phyloP scores from a whole-genome alignment of 2,329 filamentous ascomycete species.

The Leptographium flavum region DNA sequence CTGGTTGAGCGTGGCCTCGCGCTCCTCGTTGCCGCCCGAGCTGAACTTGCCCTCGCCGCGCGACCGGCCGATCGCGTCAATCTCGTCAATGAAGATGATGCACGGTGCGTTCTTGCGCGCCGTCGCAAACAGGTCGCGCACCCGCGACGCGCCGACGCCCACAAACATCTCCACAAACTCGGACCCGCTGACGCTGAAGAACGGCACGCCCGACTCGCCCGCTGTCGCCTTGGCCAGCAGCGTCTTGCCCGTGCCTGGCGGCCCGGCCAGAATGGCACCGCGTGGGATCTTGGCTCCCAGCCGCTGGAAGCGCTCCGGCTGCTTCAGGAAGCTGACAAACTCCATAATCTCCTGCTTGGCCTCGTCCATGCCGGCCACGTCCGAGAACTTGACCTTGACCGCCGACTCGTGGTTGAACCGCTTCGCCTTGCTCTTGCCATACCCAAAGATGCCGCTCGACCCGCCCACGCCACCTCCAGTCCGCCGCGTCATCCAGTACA shows the following conservation, averaged over 20 bases:
- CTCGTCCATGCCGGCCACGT: conserved; percentile 96
- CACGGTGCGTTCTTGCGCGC: conserved; percentile 93
- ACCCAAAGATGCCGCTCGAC: conserved; percentile 76
- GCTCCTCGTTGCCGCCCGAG: conserved; percentile 89
- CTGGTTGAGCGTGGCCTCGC: conserved; percentile 93
- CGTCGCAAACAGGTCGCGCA: conserved; percentile 86
- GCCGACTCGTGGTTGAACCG: conserved; percentile 95
- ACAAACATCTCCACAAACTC: conserved; percentile 99
- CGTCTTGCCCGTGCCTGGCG: conserved; percentile 96
- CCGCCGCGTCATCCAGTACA: conserved; percentile 68
- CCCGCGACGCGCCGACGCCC: conserved; percentile 89
- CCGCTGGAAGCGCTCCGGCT: conserved; percentile 81
- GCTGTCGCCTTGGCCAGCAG: conserved; percentile 93
- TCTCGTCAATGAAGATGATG: conserved; percentile 99
- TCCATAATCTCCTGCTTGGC: conserved; percentile 98
- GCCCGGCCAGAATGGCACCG: conserved; percentile 92
- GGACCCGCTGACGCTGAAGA: conserved; percentile 96
- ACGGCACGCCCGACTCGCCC: conserved; percentile 90
- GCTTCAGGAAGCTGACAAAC: conserved; percentile 93
- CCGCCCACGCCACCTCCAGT: conserved; percentile 45
- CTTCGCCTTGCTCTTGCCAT: conserved; percentile 90
- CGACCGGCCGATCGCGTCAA: conserved; percentile 91
- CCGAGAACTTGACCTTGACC: conserved; percentile 91
- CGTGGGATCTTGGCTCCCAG: conserved; percentile 96
- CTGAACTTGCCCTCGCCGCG: conserved; percentile 58